Conservation (phyloP, 176 grass and related monocot genomes). For the Bromus sterilis region DNA sequence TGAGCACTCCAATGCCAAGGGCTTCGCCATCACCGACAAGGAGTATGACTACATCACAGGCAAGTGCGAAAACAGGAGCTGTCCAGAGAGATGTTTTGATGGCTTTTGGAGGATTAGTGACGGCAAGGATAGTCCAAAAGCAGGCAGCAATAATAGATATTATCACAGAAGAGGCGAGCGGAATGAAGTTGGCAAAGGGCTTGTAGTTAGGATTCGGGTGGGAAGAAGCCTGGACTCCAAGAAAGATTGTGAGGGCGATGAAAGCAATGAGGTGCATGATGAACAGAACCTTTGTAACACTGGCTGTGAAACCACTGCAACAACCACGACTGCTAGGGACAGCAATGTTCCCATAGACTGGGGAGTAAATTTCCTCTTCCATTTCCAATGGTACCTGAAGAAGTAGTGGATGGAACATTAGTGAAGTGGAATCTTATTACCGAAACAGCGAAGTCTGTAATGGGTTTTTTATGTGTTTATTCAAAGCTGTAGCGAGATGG, state of each 20-base stretch:
- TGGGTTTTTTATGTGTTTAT: neutral
- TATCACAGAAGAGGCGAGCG: slow-evolving; percentile 46
- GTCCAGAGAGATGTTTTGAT: slow-evolving; percentile 69
- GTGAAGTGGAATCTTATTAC: neutral
- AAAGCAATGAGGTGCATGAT: slow-evolving; percentile 59
- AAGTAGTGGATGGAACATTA: slow-evolving; percentile 23
- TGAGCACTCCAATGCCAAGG: slow-evolving; percentile 50
- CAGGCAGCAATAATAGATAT: slow-evolving; percentile 33
- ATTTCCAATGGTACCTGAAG: slow-evolving; percentile 32
- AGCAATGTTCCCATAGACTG: slow-evolving; percentile 34
- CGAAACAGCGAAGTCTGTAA: neutral
- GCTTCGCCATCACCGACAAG: slow-evolving; percentile 37
- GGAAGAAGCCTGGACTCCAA: slow-evolving; percentile 48
- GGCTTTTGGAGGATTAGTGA: slow-evolving; percentile 41
- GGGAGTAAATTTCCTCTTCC: slow-evolving; percentile 42
- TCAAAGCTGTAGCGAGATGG: neutral
- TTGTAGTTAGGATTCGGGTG: slow-evolving; percentile 51
- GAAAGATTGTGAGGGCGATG: slow-evolving; percentile 52
- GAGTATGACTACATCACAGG: slow-evolving; percentile 57
- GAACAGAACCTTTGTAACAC: slow-evolving; percentile 51
- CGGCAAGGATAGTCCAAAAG: slow-evolving; percentile 51
- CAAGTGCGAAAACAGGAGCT: slow-evolving; percentile 53
- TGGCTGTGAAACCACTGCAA: slow-evolving; percentile 48
- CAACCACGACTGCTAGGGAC: slow-evolving; percentile 33
- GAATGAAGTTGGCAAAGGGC: slow-evolving; percentile 44